Evolutionary conservation across 805 yeast genomes (phyloP), one percentile per base, ranked within the genome.

Genomic region (Sungouiozyma ichnusensis): DNA sequence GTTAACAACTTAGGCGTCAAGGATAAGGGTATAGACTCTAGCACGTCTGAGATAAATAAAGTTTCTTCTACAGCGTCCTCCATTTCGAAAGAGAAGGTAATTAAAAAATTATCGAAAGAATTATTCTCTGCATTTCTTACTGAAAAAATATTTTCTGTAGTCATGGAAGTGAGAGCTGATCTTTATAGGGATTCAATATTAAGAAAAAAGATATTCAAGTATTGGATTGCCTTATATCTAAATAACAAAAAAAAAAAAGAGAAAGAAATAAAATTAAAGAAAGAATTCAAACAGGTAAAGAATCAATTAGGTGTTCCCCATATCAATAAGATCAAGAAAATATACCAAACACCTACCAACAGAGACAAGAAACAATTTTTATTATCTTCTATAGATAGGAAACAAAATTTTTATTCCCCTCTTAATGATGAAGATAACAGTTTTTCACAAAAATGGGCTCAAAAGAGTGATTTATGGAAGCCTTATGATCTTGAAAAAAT

Each of bases 61-160:
- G n/a, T n/a, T 16, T 14, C 16, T 11, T 4, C 35, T 33, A 33
- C 3, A 33, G 4, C 9, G n/a, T 16, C 35, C 9, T n/a, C 35
- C n/a, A n/a, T n/a, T 33, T 18, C 18, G 16, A 51, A 45, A 44
- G 37, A 39, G 4, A n/a, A 27, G 4, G 16, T 46, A 20, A 55
- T 77, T 2, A 55, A 66, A 0, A 44, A 59, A 0, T 60, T 80
- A n/a, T 54, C 79, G 1, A 51, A 58, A 1, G 83, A 77, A 34
- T 55, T 84, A 1, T 81, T 65, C 47, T 53, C 58, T 15, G 84
- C 88, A 0, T 79, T 83, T 50, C 52, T 84, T 35, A 68, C 73
- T 36, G 88, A 82, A 48, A 65, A 72, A 33, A 54, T 74, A 0
- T 76, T 68, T 50, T 57, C 71, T 33, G 56, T 63, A 3, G 58